Evolutionary conservation across 108 stramenopile species (phyloP).

Genomic region (Cyclotella baltica): DNA sequence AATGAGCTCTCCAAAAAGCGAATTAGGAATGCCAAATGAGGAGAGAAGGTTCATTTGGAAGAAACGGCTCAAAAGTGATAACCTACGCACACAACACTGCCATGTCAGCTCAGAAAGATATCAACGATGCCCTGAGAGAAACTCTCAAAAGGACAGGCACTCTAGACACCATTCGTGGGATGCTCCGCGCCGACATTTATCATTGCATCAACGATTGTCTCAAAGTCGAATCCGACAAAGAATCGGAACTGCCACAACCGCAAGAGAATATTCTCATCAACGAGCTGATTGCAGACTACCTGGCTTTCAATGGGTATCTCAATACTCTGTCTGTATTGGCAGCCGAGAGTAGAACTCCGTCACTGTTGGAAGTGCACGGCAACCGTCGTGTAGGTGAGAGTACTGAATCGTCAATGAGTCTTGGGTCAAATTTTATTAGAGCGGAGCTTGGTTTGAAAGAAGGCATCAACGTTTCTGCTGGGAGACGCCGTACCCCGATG

Average conservation of each 20-base stretch:
- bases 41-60: too few relatives aligned
- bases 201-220: conserved; percentile 26
- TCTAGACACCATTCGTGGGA: conserved; percentile 14
- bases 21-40: too few relatives aligned
- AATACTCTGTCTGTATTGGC: conserved; percentile 32
- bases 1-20: too few relatives aligned
- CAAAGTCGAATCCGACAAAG: background rate
- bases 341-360: conserved; percentile 13
- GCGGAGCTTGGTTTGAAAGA: conserved; percentile 31
- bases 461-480: background rate
- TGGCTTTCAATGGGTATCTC: conserved; percentile 30
- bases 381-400: background rate
- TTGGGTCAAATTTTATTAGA: conserved; percentile 22
- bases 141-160: conserved; percentile 30
- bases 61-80: too few relatives aligned
- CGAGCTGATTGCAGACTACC: conserved; percentile 38
- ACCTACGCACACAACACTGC: too few relatives aligned
- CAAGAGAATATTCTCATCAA: conserved; percentile 43
- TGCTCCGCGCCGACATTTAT: conserved; percentile 28
- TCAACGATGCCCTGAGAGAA: conserved; percentile 30
- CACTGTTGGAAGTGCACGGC: background rate
- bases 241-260: conserved; percentile 23
- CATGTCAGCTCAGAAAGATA: background rate
- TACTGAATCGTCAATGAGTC: background rate
- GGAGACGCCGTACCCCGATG: background rate